These are phyloP conservation scores for Porphyra umbilicalis DNA, from an alignment of 31 red algal species.

Conservation along the genomic window DNA sequence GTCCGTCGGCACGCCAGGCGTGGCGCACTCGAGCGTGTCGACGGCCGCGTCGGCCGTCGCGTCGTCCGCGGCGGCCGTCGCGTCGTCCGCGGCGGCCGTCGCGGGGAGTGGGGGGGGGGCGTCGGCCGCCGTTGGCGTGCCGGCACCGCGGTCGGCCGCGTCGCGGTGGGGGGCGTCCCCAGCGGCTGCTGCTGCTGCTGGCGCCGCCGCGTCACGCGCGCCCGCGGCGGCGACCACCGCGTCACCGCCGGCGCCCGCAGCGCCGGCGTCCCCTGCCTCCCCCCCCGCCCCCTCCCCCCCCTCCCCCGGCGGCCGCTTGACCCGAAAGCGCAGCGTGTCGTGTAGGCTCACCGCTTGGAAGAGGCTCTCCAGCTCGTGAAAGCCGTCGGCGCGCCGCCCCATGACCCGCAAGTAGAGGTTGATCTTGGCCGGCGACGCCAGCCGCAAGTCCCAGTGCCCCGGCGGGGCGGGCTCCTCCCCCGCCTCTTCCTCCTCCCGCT, in stretches of 20 bases:
- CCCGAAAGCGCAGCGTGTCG: constrained; percentile 71
- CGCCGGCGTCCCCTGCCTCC: not conserved
- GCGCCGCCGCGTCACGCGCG: not conserved
- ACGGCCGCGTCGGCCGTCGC: constrained; percentile 14
- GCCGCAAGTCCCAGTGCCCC: constrained; percentile 50
- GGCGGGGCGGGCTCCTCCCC: constrained; percentile 5
- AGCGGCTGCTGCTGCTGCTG: not conserved
- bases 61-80: not conserved
- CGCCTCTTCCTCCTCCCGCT: not conserved
- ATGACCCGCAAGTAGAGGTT: constrained; percentile 94
- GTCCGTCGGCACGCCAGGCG: constrained; percentile 63
- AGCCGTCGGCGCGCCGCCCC: constrained; percentile 76
- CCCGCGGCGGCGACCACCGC: not conserved
- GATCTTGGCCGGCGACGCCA: constrained; percentile 89
- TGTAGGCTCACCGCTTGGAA: constrained; percentile 86
- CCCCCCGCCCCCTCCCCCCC: too few relatives aligned
- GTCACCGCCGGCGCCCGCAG: not conserved
- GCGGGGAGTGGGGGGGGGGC: not conserved
- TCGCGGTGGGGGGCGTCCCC: not conserved
- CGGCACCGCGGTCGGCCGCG: not conserved
- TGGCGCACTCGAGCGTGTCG: constrained; percentile 77
- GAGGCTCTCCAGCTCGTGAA: constrained; percentile 88
- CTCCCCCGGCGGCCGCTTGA: too few relatives aligned
- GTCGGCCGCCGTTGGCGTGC: not conserved
- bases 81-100: not conserved